Conservation (phyloP, 441 rosid species). For the Erysimum pusillum region DNA sequence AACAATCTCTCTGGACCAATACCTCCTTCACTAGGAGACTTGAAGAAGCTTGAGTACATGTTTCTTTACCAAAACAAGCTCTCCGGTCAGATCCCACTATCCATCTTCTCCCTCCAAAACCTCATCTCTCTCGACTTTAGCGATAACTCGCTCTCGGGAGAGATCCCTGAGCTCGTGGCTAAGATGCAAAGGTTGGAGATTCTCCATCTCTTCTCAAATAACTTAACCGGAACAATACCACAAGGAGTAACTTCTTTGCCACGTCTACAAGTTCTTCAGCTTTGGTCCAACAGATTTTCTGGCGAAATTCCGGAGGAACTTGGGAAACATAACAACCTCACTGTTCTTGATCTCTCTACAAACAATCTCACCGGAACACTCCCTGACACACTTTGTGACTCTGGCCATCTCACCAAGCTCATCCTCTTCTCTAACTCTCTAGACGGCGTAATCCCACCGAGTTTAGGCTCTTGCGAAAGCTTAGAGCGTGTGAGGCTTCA, state of each 20-base stretch:
- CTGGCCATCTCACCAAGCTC: conserved; percentile 77
- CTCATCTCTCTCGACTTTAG: conserved; percentile 84
- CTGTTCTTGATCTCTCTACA: conserved; percentile 81
- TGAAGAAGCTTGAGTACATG: conserved; percentile 64
- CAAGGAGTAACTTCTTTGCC: conserved; percentile 64
- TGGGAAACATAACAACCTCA: conserved; percentile 72
- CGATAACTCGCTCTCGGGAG: conserved; percentile 76
- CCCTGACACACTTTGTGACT: conserved; percentile 70
- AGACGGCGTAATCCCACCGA: conserved; percentile 62
- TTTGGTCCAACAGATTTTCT: conserved; percentile 79
- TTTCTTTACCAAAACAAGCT: conserved; percentile 88
- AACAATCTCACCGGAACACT: conserved; percentile 75
- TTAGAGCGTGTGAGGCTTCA: conserved; percentile 81
- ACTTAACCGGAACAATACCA: conserved; percentile 72
- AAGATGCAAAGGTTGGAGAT: conserved; percentile 72
- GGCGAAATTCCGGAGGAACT: conserved; percentile 73
- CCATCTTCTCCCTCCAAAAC: conserved; percentile 61
- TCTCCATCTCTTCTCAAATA: conserved; percentile 89
- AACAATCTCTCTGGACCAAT: conserved; percentile 82
- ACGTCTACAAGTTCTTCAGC: conserved; percentile 82
- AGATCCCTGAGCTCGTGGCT: conserved; percentile 64
- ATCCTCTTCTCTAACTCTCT: conserved; percentile 83
- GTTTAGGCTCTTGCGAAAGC: conserved; percentile 64
- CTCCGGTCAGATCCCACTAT: conserved; percentile 61
- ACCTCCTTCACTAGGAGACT: conserved; percentile 72